Conservation (phyloP, 192 early-diverging fungal species). For the Coemansia sp. region DNA sequence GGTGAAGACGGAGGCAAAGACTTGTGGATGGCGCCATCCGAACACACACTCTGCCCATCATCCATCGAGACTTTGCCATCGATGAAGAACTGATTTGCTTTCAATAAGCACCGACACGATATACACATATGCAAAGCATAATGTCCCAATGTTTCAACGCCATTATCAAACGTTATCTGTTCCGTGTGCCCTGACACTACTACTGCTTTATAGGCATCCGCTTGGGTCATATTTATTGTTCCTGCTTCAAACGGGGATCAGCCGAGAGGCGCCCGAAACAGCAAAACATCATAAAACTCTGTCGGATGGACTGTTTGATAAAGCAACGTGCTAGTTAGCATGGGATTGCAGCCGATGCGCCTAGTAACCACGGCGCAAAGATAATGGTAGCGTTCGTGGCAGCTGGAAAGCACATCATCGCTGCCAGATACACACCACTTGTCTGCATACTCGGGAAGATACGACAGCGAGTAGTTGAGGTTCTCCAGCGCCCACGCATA, state of each 20-base stretch:
- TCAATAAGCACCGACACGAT: no score
- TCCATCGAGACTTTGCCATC: no score
- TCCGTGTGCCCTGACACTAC: no score
- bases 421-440: constrained; percentile 9
- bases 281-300: constrained; percentile 10
- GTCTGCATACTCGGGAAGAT: constrained; percentile 13
- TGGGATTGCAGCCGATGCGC: constrained; percentile 10
- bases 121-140: no score
- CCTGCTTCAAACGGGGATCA: not conserved
- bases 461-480: constrained; percentile 15
- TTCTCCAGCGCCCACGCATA: constrained; percentile 30
- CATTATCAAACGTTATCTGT: no score
- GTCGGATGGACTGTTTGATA: constrained; percentile 11
- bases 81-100: no score
- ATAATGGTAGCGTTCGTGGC: constrained; percentile 19
- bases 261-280: not conserved
- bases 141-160: no score
- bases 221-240: not conserved
- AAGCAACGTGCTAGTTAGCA: constrained; percentile 9
- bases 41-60: no score
- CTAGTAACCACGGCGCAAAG: constrained; percentile 6
- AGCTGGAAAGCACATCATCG: not conserved
- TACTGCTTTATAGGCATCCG: no score
- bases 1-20: no score
- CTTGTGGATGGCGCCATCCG: no score